A percentile compares a stretch with the other conserved stretches of the same genome.
Conservation (phyloP, 2,329 filamentous ascomycete species). For the Dissoconium aciculare region DNA sequence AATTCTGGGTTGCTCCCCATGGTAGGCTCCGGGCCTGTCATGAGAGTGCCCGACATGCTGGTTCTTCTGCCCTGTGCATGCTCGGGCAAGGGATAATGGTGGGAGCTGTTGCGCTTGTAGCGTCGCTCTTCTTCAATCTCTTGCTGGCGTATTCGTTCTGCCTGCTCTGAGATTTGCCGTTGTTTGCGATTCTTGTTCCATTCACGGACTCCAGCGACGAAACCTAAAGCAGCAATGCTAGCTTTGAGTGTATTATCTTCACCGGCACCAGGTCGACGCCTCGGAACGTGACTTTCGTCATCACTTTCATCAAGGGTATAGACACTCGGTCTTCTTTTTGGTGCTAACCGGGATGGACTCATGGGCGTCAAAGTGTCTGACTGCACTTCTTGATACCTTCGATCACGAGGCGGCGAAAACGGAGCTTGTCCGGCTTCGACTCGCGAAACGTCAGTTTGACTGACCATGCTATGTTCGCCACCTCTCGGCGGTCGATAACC, state of each 20-base stretch:
- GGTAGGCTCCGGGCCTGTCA: conserved; percentile 25
- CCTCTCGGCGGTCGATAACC: conserved; percentile 29
- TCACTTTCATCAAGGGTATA: conserved; percentile 26
- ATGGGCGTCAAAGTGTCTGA: conserved; percentile 13
- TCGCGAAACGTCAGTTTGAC: conserved; percentile 33
- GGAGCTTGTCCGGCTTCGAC: conserved; percentile 41
- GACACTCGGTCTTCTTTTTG: conserved; percentile 21
- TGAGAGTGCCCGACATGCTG: conserved; percentile 19
- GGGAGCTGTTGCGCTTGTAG: conserved; percentile 21
- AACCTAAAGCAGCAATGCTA: conserved; percentile 33
- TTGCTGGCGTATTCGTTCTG: conserved; percentile 38
- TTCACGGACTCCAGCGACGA: conserved; percentile 24
- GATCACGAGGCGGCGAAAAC: conserved; percentile 26
- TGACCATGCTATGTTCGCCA: conserved; percentile 31
- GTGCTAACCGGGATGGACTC: conserved; percentile 26
- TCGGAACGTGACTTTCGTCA: conserved; percentile 13
- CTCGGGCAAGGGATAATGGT: conserved; percentile 17
- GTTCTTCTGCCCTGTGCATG: conserved; percentile 15
- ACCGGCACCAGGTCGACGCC: conserved; percentile 7
- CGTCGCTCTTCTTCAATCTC: conserved; percentile 27
- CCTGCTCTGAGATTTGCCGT: conserved; percentile 45
- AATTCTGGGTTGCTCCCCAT: conserved; percentile 32
- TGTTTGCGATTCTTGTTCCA: conserved; percentile 38
- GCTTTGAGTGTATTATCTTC: conserved; percentile 26
- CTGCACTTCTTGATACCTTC: conserved; percentile 7